Percentiles rank a stretch among this genome's conserved stretches.
Evolutionary conservation across 805 yeast species (phyloP).

Genomic region (Yamadazyma laniorum): DNA sequence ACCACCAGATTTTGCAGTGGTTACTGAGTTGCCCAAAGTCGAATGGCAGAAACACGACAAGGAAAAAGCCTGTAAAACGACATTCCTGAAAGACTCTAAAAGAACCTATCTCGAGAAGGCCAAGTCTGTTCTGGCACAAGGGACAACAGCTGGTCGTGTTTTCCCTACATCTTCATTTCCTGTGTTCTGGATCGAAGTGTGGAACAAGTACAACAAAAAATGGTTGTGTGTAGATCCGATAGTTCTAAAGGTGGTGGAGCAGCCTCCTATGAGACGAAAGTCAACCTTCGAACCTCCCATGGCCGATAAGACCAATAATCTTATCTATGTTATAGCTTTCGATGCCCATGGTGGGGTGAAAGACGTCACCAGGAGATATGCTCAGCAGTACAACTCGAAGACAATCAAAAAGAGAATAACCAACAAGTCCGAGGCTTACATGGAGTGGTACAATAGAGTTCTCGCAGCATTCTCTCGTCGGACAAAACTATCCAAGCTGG

Average conservation of each 20-base stretch:
- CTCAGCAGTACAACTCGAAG: conserved; percentile 67
- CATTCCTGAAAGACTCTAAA: conserved; percentile 6
- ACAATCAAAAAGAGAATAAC: conserved; percentile 72
- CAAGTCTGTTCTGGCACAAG: conserved; percentile 4
- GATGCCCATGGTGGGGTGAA: conserved; percentile 62
- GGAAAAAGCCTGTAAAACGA: conserved; percentile 1
- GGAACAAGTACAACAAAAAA: conserved; percentile 68
- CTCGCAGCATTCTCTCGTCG: conserved; percentile 26
- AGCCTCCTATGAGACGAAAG: conserved; percentile 49
- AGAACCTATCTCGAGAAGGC: conserved; percentile 4
- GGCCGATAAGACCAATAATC: conserved; percentile 52
- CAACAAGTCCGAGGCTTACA: conserved; percentile 49
- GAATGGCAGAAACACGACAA: conserved; percentile 2
- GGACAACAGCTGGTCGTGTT: conserved; percentile 1
- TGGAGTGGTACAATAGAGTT: conserved; percentile 59
- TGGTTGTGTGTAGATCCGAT: conserved; percentile 91
- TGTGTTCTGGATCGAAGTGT: conserved; percentile 90
- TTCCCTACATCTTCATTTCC: conserved; percentile 50
- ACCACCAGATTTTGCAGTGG: conserved; percentile 76
- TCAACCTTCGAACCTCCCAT: conserved; percentile 73
- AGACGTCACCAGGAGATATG: conserved; percentile 86
- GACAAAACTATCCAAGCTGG: conserved; percentile 22
- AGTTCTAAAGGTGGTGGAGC: conserved; percentile 60
- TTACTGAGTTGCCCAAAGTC: conserved; percentile 16
- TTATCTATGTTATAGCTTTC: conserved; percentile 76